A percentile compares a stretch with the other conserved stretches of the same genome.
Evolutionary conservation across 495 filamentous ascomycete species (phyloP).

Genomic region (Hypoxylon cercidicola): DNA sequence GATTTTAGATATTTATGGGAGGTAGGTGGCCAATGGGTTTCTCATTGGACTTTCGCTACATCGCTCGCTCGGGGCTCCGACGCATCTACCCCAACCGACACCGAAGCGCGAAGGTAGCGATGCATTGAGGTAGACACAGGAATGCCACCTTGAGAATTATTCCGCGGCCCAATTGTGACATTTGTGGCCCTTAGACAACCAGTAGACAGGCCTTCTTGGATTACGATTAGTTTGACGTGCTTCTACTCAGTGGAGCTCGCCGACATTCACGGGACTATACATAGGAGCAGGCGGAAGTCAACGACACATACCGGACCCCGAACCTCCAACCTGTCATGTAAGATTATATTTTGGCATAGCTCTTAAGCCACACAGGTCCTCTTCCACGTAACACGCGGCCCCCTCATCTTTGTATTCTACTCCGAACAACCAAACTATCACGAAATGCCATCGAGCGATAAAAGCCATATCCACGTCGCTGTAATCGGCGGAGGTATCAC

Average conservation of each 20-base stretch:
- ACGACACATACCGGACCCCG: too few species aligned
- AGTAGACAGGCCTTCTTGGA: too few species aligned
- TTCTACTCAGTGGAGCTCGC: too few species aligned
- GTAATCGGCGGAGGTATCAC: conserved; percentile 71
- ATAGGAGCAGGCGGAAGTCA: too few species aligned
- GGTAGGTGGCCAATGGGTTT: neutral
- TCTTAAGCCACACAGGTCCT: too few species aligned
- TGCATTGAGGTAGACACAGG: neutral
- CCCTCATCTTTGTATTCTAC: neutral
- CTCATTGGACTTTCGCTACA: neutral
- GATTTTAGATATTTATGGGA: neutral
- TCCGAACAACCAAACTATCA: neutral
- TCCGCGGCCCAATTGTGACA: too few species aligned
- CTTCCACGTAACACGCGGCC: neutral
- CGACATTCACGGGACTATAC: too few species aligned
- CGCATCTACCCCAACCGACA: conserved; percentile 33
- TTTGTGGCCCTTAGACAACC: too few species aligned
- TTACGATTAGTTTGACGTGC: too few species aligned
- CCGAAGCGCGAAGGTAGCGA: conserved; percentile 10
- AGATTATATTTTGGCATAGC: too few species aligned
- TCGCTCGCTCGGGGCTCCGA: conserved; percentile 29
- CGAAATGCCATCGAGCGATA: conserved; percentile 14
- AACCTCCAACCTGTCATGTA: too few species aligned
- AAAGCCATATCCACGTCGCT: conserved; percentile 55
- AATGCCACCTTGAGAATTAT: neutral